Evolutionary conservation across 208 protist genomes (phyloP), one percentile per base, ranked within the genome.

Genomic region (Porcisia deanei): DNA sequence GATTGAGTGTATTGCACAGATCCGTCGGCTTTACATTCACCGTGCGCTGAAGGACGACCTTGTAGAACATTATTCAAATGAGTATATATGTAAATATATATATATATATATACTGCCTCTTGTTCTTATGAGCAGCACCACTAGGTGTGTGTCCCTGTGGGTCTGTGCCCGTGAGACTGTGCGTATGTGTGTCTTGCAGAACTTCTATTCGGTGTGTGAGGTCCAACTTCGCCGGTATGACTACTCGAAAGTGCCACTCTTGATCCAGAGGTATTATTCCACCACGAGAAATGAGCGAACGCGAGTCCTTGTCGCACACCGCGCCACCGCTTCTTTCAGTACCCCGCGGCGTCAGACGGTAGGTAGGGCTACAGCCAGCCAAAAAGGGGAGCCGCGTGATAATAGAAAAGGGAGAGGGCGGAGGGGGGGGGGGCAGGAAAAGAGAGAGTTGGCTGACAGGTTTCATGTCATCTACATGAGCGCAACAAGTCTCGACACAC

Each of bases 61-160:
- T 95, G 81, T 92, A 94, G 73, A 97, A 95, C 93, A 97, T 97
- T 66, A 10, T 66, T 30, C 30, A 30, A 30, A 30, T 30, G 30
- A 30, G 30, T 30, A 30, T 30, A 30, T 30, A 30, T 30, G 30
- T 30, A 30, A 30, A 30, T 0, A 30, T 30, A 30, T 30, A 30
- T 30, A 30, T 0, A 30, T 30, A 30, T 30, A 30, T 30, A 30
- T 30, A 0, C 30, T 30, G 30, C 30, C 30, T 30, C 30, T 30
- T 30, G 30, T 0, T 30, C 30, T 30, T 30, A 30, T 30, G 0
- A 30, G 30, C 30, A 30, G 30, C 30, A 30, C 30, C 30, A 30
- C 30, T 30, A 30, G 30, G 30, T 30, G 30, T 30, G 30, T 30
- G 30, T 30, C 30, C 30, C 30, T 0, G 30, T 30, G 30, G 30